phyloP scores from a whole-genome alignment of 257 asterid species.

The Solanum raphanifolium region DNA sequence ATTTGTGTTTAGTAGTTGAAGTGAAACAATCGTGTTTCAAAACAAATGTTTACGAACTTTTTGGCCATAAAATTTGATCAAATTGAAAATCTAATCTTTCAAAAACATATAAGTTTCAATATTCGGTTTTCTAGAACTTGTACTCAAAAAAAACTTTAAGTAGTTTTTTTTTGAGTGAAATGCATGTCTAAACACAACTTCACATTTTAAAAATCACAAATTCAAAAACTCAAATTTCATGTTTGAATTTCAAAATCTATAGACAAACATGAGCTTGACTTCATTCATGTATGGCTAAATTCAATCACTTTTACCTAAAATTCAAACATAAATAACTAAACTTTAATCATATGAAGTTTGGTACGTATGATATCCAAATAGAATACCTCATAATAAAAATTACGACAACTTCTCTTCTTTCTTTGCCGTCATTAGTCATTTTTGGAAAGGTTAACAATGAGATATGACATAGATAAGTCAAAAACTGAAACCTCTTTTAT shows the following conservation, averaged over 20 bases:
- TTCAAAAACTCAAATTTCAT: no score
- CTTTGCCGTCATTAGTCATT: not conserved
- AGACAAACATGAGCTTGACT: not conserved
- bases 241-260: no score
- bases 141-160: not conserved
- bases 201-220: no score
- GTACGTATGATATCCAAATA: not conserved
- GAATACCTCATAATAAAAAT: no score
- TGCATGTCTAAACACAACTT: not conserved
- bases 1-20: no score
- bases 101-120: no score
- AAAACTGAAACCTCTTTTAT: no score
- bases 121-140: not conserved
- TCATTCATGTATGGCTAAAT: not conserved
- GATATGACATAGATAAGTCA: not conserved
- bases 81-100: no score
- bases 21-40: no score
- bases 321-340: not conserved
- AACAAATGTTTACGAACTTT: rapidly evolving
- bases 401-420: not conserved
- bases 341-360: not conserved
- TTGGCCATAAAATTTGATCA: not conserved
- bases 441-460: not conserved
- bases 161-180: not conserved
- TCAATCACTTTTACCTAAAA: not conserved